A percentile compares a stretch with the other conserved stretches of the same genome.
Evolutionary conservation across 1,284 basidiomycete species (phyloP).

Genomic region (Boletus smithii): DNA sequence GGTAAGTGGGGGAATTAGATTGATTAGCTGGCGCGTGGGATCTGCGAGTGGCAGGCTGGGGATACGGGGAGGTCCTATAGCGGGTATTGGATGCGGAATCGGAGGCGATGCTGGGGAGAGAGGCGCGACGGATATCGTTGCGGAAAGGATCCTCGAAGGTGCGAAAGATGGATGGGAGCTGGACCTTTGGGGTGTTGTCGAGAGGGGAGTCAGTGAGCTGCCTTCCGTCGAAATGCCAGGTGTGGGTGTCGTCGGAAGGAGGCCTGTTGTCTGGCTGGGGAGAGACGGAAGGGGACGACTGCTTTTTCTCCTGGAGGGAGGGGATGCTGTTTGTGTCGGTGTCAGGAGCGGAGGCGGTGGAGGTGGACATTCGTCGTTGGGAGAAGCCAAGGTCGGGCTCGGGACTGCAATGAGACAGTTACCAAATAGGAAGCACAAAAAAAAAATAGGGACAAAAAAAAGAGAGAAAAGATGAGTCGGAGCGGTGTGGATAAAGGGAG

Average conservation of each 20-base stretch:
- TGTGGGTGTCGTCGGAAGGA: constrained; percentile 32
- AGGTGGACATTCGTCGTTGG: constrained; percentile 59
- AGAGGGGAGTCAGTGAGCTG: constrained; percentile 28
- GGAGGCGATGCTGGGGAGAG: constrained; percentile 57
- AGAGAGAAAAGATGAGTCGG: constrained; percentile 21
- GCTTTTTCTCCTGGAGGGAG: constrained; percentile 57
- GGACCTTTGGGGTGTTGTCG: constrained; percentile 51
- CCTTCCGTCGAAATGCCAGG: constrained; percentile 42
- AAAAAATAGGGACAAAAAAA: constrained; percentile 11
- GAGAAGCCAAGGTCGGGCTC: constrained; percentile 48
- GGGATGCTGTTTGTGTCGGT: constrained; percentile 56
- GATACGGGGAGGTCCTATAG: constrained; percentile 48
- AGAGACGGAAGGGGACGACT: constrained; percentile 49
- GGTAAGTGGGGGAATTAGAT: constrained; percentile 54
- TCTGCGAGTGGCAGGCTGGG: constrained; percentile 43
- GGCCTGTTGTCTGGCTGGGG: constrained; percentile 48
- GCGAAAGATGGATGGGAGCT: constrained; percentile 68
- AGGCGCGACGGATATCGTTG: constrained; percentile 56
- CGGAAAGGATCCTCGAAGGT: constrained; percentile 62
- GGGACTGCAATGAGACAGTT: constrained; percentile 34
- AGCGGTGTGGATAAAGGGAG: constrained; percentile 17
- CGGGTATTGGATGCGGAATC: constrained; percentile 44
- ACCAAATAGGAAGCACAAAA: constrained; percentile 8
- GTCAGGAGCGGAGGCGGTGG: constrained; percentile 55
- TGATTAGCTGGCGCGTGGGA: constrained; percentile 43